Evolutionary conservation across 176 grass and related monocot species (phyloP).

Genomic region (Miscanthus lutarioriparius): DNA sequence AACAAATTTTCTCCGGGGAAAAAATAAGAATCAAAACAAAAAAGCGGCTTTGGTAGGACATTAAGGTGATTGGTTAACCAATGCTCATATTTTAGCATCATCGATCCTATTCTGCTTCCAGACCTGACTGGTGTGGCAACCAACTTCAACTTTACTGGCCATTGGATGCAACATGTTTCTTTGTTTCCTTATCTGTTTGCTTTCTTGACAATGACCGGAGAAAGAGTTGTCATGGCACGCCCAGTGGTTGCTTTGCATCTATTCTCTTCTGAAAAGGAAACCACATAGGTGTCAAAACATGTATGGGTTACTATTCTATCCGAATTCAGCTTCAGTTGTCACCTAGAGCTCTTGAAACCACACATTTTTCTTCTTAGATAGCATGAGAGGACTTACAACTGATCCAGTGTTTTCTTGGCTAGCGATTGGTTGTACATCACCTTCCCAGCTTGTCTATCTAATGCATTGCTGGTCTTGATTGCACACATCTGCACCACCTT

Average conservation of each 20-base stretch:
- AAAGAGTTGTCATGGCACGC: slow-evolving; percentile 14
- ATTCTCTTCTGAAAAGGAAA: slow-evolving; percentile 36
- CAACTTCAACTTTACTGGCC: slow-evolving; percentile 25
- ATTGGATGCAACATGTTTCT: slow-evolving; percentile 37
- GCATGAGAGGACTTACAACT: not conserved
- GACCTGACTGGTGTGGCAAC: slow-evolving; percentile 19
- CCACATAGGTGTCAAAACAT: slow-evolving; percentile 31
- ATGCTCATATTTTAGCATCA: slow-evolving; percentile 6
- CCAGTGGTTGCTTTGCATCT: slow-evolving; percentile 26
- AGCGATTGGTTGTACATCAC: slow-evolving; percentile 17
- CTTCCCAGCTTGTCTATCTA: slow-evolving; percentile 14
- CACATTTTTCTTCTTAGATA: slow-evolving; percentile 9
- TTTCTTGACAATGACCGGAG: slow-evolving; percentile 25
- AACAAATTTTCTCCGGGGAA: slow-evolving; percentile 9
- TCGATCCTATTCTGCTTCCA: slow-evolving; percentile 10
- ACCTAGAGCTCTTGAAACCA: not conserved
- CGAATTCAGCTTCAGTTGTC: slow-evolving; percentile 15
- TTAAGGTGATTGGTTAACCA: slow-evolving; percentile 11
- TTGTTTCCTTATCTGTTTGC: slow-evolving; percentile 41
- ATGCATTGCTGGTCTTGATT: not conserved
- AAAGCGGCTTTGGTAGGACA: not conserved
- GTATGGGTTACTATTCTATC: not conserved
- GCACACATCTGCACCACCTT: slow-evolving; percentile 27
- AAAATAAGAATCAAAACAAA: slow-evolving; percentile 13
- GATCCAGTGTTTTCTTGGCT: not conserved